Conservation (phyloP, 257 asterid species). For the Solanum dulcamara region DNA sequence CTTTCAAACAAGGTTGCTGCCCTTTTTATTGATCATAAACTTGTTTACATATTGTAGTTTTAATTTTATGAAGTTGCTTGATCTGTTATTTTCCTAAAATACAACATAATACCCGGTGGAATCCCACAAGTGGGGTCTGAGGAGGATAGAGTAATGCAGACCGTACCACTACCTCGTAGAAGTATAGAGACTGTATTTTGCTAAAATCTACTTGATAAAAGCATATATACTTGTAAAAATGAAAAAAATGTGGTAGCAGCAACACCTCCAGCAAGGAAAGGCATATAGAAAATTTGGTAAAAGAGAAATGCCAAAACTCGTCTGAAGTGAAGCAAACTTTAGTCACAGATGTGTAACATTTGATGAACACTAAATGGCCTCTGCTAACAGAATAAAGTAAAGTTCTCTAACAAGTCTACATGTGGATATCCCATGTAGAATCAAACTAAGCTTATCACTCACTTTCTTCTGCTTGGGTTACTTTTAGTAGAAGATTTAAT, state of each 20-base stretch:
- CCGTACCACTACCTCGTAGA: no score
- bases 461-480: background rate
- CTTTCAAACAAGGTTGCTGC: slow-evolving; percentile 69
- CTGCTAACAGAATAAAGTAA: background rate
- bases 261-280: background rate
- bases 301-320: background rate
- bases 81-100: background rate
- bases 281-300: background rate
- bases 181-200: no score
- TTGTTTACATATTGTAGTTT: background rate
- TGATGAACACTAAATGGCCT: background rate
- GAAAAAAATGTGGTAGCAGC: background rate
- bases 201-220: background rate
- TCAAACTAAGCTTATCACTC: background rate
- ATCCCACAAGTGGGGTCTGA: no score
- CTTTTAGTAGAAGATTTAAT: background rate
- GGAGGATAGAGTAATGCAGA: no score
- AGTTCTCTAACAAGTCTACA: background rate
- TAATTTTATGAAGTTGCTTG: background rate
- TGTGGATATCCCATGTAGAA: background rate
- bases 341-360: background rate
- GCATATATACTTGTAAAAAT: background rate
- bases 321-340: background rate
- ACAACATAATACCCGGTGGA: no score
- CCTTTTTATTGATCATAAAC: background rate